phyloP scores from a whole-genome alignment of 2,329 filamentous ascomycete species.

The Xylaria sp. region DNA sequence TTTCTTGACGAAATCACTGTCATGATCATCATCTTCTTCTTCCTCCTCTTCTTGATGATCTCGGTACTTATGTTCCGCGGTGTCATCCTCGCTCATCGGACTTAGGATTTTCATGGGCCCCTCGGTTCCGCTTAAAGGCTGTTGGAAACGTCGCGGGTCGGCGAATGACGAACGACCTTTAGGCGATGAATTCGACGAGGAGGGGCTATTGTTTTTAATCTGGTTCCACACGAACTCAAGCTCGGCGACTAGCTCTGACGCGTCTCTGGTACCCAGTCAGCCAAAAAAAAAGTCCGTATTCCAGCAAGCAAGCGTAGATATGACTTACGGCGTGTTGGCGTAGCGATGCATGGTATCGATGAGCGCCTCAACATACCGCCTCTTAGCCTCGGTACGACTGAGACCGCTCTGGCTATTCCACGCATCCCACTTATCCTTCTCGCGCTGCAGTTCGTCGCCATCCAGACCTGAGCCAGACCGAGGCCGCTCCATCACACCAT shows the following conservation, averaged over 20 bases:
- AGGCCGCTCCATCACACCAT: constrained; percentile 91
- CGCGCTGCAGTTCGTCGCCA: constrained; percentile 65
- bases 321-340: constrained; percentile 79
- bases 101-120: constrained; percentile 76
- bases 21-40: constrained; percentile 46
- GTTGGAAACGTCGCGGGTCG: constrained; percentile 57
- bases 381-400: constrained; percentile 90
- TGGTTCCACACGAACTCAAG: constrained; percentile 99
- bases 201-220: constrained; percentile 85
- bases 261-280: constrained; percentile 65
- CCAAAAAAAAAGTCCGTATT: background rate
- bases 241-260: constrained; percentile 86
- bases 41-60: constrained; percentile 56
- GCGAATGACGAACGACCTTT: constrained; percentile 52
- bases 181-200: constrained; percentile 68
- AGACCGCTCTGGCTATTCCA: constrained; percentile 91
- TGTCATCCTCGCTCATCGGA: constrained; percentile 86
- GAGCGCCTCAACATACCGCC: constrained; percentile 89
- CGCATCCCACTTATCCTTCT: constrained; percentile 85
- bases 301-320: background rate
- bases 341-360: constrained; percentile 98
- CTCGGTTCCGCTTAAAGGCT: constrained; percentile 60
- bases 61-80: constrained; percentile 67
- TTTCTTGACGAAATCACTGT: constrained; percentile 54
- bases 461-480: constrained; percentile 58